These are phyloP conservation scores for Ottelia alismoides DNA, from an alignment of 106 monocot genomes.

Conservation along the genomic window DNA sequence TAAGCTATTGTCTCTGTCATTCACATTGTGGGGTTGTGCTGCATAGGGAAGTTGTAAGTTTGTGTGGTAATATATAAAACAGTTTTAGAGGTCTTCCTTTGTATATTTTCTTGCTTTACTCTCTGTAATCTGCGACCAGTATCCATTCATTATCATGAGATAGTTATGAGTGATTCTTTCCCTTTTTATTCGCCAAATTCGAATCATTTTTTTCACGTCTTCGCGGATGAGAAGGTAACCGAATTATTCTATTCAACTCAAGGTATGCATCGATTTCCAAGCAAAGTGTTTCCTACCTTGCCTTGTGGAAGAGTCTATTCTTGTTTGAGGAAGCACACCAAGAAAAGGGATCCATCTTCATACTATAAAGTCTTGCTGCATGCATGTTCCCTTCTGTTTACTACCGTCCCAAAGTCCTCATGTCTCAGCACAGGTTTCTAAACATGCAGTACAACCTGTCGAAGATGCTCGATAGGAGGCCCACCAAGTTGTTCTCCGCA, in stretches of 20 bases:
- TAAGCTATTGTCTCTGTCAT: neutral
- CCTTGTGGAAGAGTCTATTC: too few species aligned
- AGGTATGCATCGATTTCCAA: too few species aligned
- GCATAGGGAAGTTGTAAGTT: neutral
- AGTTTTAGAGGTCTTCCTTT: too few species aligned
- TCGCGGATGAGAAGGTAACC: slow-evolving; percentile 25
- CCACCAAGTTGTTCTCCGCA: slow-evolving; percentile 14
- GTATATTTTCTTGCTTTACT: slow-evolving; percentile 24
- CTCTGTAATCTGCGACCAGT: slow-evolving; percentile 28
- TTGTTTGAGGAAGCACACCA: too few species aligned
- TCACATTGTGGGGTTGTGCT: slow-evolving; percentile 3
- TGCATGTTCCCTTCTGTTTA: neutral
- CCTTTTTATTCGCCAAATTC: slow-evolving; percentile 45
- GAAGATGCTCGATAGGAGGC: slow-evolving; percentile 20
- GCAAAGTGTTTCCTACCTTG: too few species aligned
- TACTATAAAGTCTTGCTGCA: neutral
- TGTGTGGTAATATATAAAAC: too few species aligned
- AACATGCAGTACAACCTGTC: slow-evolving; percentile 35
- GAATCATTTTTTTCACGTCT: slow-evolving; percentile 17
- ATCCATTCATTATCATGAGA: slow-evolving; percentile 9
- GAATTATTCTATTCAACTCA: too few species aligned
- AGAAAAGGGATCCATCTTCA: too few species aligned
- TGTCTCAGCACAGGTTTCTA: slow-evolving; percentile 23
- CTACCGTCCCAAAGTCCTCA: neutral
- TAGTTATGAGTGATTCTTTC: slow-evolving; percentile 23